Conservation (phyloP, 73 alveolate species). For the Paraurostyla sp. region DNA sequence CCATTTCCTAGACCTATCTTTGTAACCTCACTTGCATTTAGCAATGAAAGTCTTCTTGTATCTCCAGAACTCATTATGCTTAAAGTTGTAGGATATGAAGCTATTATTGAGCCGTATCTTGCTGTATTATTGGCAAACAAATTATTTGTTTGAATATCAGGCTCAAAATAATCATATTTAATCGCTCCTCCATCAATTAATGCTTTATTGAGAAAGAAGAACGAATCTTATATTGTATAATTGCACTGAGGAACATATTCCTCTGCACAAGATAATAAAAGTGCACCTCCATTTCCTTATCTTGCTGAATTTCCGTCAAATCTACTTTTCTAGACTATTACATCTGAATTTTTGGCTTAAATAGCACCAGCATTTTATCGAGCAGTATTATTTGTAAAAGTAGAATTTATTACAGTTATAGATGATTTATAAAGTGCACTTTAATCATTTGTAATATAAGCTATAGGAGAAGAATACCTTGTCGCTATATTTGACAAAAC, state of each 20-base stretch:
- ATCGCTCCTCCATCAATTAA: slow-evolving; percentile 34
- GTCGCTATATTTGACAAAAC: neutral
- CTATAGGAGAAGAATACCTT: slow-evolving; percentile 21
- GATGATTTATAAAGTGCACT: neutral
- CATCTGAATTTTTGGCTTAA: neutral
- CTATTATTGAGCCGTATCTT: slow-evolving; percentile 6
- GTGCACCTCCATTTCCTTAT: slow-evolving; percentile 45
- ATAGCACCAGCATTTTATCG: slow-evolving; percentile 11
- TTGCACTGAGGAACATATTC: neutral
- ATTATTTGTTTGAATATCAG: neutral
- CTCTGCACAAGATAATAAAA: slow-evolving; percentile 8
- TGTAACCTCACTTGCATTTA: neutral
- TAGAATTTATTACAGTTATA: neutral
- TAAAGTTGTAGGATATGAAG: neutral
- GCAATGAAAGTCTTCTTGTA: no score
- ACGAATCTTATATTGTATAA: neutral
- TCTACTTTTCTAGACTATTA: neutral
- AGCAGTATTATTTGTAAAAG: slow-evolving; percentile 1
- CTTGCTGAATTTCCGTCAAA: neutral
- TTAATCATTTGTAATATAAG: neutral
- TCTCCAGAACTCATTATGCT: no score
- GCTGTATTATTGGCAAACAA: neutral
- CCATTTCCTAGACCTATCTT: neutral
- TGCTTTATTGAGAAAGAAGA: slow-evolving; percentile 22
- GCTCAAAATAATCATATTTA: neutral